Evolutionary conservation across 805 yeast species (phyloP), one percentile per base, ranked within the genome.

Genomic region (Lachancea quebecensis): DNA sequence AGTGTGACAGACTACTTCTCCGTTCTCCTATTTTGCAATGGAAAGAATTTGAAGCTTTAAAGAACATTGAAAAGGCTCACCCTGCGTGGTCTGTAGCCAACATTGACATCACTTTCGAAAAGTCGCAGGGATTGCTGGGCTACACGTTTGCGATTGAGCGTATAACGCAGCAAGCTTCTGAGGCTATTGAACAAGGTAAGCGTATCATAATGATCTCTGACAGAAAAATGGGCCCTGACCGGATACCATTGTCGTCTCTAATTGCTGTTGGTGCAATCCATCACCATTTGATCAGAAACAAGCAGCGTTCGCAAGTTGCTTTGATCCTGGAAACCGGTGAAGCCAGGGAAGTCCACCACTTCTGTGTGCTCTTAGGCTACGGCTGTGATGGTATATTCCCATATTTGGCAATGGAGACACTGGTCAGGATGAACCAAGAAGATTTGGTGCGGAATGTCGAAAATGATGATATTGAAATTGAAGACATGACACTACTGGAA

Each of bases 371-470:
- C 54, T 78, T 91, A 28, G 98, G 99, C 55, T 93, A 93, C 66
- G 99, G 99, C 74, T 95, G 91, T 51, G 99, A 91, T 70, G 98
- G 89, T 51, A 74, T 91, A 59, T 86, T 85, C 69, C 99, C 99
- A 46, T 93, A 89, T 72, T 72, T 91, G 64, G 95, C 91, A 12
- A 78, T 91, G 70, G 96, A 93, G 67, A 82, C 96, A 11, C 71
- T 93, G 57, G 69, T 86, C 49, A 82, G 85, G 69, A 79, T 91
- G 85, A 85, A 85, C 68, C 71, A 73, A 39, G 96, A 90, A 68
- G 82, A 83, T 10, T 71, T 93, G 55, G 68, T 85, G 55, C 73
- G 79, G 47, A 73, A 70, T 31, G 67, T 61, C 37, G 73, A 73
- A 29, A 57, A 60, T 39, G 63, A 58, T 33, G 68, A 65, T 25